phyloP scores from a whole-genome alignment of 108 stramenopile genomes.

The Skeletonema tropicum region DNA sequence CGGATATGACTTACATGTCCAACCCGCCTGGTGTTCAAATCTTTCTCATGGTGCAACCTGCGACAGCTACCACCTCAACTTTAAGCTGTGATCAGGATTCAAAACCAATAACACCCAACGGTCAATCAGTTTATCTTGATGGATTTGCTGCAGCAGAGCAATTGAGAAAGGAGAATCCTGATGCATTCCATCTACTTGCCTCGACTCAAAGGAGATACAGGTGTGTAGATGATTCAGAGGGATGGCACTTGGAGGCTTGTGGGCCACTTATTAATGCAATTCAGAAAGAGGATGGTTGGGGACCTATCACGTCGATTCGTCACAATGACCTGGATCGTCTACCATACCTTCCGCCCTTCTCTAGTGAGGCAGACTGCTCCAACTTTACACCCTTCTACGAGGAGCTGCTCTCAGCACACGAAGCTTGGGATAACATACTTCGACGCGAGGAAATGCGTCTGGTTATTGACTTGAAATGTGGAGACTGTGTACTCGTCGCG shows the following conservation, averaged over 20 bases:
- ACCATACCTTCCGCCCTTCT: constrained; percentile 74
- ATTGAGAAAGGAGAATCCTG: constrained; percentile 53
- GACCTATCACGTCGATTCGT: constrained; percentile 63
- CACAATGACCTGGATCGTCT: constrained; percentile 88
- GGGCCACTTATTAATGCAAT: constrained; percentile 68
- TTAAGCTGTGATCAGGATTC: constrained; percentile 2
- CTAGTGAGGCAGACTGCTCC: neutral
- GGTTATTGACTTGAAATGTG: constrained; percentile 65
- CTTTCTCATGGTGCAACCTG: constrained; percentile 85
- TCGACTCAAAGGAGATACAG: constrained; percentile 65
- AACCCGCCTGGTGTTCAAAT: constrained; percentile 88
- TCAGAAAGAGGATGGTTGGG: constrained; percentile 28
- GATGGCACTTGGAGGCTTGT: constrained; percentile 80
- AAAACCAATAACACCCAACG: constrained; percentile 17
- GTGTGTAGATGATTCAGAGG: constrained; percentile 63
- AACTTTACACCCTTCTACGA: constrained; percentile 65
- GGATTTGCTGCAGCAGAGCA: constrained; percentile 73
- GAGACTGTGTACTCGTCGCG: constrained; percentile 81
- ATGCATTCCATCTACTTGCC: constrained; percentile 60
- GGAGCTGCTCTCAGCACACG: constrained; percentile 59
- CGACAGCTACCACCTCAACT: constrained; percentile 9
- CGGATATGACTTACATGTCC: constrained; percentile 81
- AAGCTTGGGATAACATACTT: constrained; percentile 70
- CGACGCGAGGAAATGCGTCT: constrained; percentile 71
- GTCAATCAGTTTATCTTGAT: constrained; percentile 66